phyloP scores from a whole-genome alignment of 2,329 filamentous ascomycete species.

The Penicillium crustosum region DNA sequence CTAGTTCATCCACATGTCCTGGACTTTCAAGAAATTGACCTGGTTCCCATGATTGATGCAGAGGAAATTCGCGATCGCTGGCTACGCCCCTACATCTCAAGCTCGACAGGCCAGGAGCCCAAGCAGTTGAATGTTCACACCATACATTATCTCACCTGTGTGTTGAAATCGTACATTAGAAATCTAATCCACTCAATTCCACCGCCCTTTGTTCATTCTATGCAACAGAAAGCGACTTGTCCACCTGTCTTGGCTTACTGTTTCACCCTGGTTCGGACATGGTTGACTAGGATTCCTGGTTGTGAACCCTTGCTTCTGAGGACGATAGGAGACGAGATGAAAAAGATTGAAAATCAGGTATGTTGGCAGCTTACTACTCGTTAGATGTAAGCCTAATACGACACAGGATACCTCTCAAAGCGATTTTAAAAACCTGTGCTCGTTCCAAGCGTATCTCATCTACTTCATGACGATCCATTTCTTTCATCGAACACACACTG shows the following conservation, averaged over 20 bases:
- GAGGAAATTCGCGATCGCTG: constrained; percentile 30
- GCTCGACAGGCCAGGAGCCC: constrained; percentile 18
- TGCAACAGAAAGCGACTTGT: constrained; percentile 14
- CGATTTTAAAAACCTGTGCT: constrained; percentile 40
- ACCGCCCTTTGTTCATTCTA: constrained; percentile 29
- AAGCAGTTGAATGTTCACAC: constrained; percentile 26
- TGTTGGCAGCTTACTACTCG: not conserved
- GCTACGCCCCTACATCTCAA: constrained; percentile 26
- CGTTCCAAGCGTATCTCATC: constrained; percentile 57
- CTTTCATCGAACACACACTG: constrained; percentile 23
- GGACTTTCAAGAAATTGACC: constrained; percentile 4
- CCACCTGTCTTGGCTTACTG: constrained; percentile 28
- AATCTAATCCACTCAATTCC: constrained; percentile 15
- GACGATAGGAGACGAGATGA: constrained; percentile 29
- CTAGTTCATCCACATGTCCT: not conserved
- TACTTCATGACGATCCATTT: constrained; percentile 54
- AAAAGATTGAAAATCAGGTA: constrained; percentile 21
- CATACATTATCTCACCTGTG: constrained; percentile 25
- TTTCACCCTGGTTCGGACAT: constrained; percentile 30
- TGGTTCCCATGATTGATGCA: constrained; percentile 21
- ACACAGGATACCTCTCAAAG: constrained; percentile 15
- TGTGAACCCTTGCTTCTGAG: constrained; percentile 27
- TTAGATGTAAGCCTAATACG: not conserved
- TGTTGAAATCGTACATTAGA: constrained; percentile 28
- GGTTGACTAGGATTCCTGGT: constrained; percentile 25